These are phyloP conservation scores for Tuctoria greenei DNA, from an alignment of 176 grass and related monocot species.

Conservation along the genomic window DNA sequence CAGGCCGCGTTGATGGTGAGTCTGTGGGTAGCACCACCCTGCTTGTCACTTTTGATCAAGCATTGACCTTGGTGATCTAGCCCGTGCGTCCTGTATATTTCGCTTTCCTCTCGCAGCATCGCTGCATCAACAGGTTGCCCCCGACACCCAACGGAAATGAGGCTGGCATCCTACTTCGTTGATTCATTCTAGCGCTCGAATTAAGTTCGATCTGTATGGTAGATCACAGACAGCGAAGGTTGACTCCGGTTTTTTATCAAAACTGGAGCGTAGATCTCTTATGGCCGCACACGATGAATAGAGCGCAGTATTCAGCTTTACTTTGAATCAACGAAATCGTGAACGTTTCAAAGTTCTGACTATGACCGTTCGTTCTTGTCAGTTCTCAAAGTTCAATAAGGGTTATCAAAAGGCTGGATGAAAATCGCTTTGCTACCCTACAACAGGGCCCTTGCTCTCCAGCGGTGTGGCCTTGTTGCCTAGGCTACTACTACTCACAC, in stretches of 20 bases:
- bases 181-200: background rate
- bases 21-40: background rate
- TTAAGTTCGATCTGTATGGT: background rate
- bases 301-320: slow-evolving; percentile 14
- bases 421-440: too few species aligned
- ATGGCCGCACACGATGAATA: background rate
- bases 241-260: slow-evolving; percentile 5
- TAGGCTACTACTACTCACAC: too few species aligned
- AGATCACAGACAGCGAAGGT: background rate
- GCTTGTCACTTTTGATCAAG: slow-evolving; percentile 13
- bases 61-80: slow-evolving; percentile 9
- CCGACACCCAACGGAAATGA: background rate
- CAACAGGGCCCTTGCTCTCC: background rate
- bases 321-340: slow-evolving; percentile 7
- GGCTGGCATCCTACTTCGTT: background rate
- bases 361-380: background rate
- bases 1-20: slow-evolving; percentile 29
- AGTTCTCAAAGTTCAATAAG: background rate
- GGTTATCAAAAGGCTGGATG: slow-evolving; percentile 5
- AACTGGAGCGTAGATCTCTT: background rate
- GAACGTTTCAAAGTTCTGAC: slow-evolving; percentile 7
- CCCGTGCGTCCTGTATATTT: background rate
- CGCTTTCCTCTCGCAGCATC: background rate
- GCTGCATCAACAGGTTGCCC: background rate
- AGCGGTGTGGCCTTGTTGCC: too few species aligned